These are phyloP conservation scores for Smallanthus sonchifolius DNA, from an alignment of 129 eudicot species.

Conservation along the genomic window DNA sequence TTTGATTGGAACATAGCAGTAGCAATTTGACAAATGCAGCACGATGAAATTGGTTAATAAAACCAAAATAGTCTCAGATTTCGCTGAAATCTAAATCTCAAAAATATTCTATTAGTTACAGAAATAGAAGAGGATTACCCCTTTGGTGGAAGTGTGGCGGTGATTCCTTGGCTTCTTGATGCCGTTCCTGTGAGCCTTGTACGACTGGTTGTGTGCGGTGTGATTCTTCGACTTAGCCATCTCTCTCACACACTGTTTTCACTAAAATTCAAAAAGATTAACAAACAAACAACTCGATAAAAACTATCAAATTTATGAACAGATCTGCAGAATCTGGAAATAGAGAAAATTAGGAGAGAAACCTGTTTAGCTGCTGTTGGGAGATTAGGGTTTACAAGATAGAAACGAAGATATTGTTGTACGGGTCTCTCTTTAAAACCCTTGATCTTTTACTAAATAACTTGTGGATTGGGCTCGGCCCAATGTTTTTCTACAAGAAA, in stretches of 20 bases:
- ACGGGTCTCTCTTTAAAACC: not conserved
- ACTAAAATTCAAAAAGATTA: not conserved
- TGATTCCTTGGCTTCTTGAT: not conserved
- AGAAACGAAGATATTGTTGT: not conserved
- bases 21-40: not conserved
- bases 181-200: not conserved
- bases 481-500: not conserved
- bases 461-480: not conserved
- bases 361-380: not conserved
- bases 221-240: not conserved
- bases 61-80: not conserved
- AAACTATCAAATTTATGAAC: not conserved
- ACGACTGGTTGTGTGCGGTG: not conserved
- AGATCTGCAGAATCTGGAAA: not conserved
- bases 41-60: not conserved
- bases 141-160: not conserved
- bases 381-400: not conserved
- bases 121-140: not conserved
- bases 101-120: too few relatives aligned
- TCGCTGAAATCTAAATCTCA: too few relatives aligned
- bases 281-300: not conserved
- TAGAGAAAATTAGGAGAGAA: not conserved
- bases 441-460: not conserved
- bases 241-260: not conserved
- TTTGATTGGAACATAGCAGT: not conserved